Conservation (phyloP, 257 asterid species). For the Avicennia marina region DNA sequence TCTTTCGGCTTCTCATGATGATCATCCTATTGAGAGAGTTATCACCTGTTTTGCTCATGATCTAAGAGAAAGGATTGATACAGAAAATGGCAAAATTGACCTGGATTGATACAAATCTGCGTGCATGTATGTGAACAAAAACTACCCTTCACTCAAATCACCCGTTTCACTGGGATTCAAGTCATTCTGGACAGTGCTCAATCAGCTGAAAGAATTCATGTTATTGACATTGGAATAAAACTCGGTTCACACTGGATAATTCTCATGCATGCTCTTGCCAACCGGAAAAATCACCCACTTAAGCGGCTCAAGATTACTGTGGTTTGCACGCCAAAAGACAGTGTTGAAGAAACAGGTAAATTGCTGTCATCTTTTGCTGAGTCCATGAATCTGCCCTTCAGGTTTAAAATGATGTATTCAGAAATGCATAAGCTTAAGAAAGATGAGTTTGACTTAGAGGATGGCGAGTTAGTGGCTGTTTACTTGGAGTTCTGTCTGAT, state of each 20-base stretch:
- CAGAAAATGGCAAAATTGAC: conserved; percentile 15
- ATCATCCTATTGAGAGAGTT: conserved; percentile 29
- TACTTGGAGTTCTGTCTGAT: conserved; percentile 19
- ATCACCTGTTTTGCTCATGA: conserved; percentile 24
- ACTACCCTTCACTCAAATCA: conserved; percentile 28
- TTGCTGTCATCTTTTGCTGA: conserved; percentile 27
- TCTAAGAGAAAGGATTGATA: conserved; percentile 28
- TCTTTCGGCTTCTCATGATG: conserved; percentile 14
- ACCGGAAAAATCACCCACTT: conserved; percentile 9
- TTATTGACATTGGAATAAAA: conserved; percentile 31
- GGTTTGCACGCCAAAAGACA: conserved; percentile 25
- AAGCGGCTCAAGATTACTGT: conserved; percentile 41
- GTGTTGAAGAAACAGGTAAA: conserved; percentile 30
- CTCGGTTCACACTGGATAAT: conserved; percentile 36
- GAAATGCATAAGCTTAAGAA: conserved; percentile 26
- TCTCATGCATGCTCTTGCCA: conserved; percentile 36
- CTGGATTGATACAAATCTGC: no score
- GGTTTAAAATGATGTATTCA: conserved; percentile 18
- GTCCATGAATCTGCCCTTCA: conserved; percentile 22
- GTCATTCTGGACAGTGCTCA: conserved; percentile 30
- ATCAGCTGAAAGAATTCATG: conserved; percentile 33
- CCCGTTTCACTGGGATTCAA: conserved; percentile 35
- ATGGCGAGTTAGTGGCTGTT: conserved; percentile 30
- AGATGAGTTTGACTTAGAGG: conserved; percentile 27
- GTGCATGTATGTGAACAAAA: conserved; percentile 14